These are phyloP conservation scores for Linaria vulgaris DNA, from an alignment of 257 asterid species.

Conservation along the genomic window DNA sequence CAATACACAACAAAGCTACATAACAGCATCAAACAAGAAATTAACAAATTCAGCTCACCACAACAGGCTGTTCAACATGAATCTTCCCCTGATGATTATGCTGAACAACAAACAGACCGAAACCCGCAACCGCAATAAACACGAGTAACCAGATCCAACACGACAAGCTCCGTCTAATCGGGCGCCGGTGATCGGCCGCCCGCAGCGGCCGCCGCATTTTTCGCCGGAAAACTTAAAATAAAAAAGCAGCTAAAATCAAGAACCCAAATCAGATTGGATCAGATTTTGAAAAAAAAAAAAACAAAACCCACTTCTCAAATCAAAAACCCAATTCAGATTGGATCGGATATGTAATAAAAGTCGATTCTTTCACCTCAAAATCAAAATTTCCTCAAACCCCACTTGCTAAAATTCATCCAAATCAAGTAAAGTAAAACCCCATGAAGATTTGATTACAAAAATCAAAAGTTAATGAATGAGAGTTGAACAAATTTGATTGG, in stretches of 20 bases:
- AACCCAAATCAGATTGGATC: constrained; percentile 36
- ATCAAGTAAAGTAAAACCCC: too few species aligned
- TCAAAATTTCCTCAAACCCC: too few species aligned
- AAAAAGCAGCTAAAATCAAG: constrained; percentile 35
- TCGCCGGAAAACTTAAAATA: constrained; percentile 39
- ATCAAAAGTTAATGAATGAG: too few species aligned
- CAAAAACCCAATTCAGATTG: constrained; percentile 18
- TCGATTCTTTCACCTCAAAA: too few species aligned
- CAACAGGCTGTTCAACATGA: constrained; percentile 55
- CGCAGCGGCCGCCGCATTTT: constrained; percentile 97
- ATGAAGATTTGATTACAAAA: too few species aligned
- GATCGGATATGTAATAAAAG: too few species aligned
- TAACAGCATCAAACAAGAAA: neutral
- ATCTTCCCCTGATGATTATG: constrained; percentile 57
- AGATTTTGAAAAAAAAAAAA: constrained; percentile 17
- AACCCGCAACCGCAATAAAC: constrained; percentile 55
- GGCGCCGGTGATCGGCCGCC: constrained; percentile 92
- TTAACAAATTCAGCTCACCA: constrained; percentile 38
- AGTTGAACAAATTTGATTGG: constrained; percentile 4
- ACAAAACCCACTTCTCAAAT: constrained; percentile 34
- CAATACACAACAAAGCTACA: neutral
- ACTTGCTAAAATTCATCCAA: too few species aligned
- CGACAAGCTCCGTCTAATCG: constrained; percentile 67
- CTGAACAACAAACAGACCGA: constrained; percentile 60
- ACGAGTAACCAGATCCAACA: constrained; percentile 85